Evolutionary conservation across 1,139 yeast genomes (phyloP).

Genomic region (Meyerozyma sp.): DNA sequence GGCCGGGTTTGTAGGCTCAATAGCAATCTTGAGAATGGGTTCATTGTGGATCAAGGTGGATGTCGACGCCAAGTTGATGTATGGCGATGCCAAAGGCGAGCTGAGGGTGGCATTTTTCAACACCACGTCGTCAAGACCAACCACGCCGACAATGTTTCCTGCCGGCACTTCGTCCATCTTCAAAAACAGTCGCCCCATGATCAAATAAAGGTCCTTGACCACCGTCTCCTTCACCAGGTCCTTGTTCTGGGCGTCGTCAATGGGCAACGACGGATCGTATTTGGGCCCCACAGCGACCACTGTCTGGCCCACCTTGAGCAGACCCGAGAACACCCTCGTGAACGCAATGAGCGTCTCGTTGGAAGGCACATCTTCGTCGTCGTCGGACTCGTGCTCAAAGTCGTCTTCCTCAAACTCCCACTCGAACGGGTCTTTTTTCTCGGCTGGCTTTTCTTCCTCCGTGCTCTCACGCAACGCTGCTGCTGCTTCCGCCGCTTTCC

Average conservation of each 20-base stretch:
- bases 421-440: constrained; percentile 31
- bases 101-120: constrained; percentile 84
- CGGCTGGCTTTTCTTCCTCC: constrained; percentile 7
- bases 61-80: constrained; percentile 63
- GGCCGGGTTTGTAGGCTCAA: constrained; percentile 87
- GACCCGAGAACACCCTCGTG: constrained; percentile 85
- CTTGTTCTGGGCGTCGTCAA: constrained; percentile 31
- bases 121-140: constrained; percentile 79
- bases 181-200: constrained; percentile 91
- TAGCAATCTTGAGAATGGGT: constrained; percentile 90
- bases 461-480: constrained; percentile 20
- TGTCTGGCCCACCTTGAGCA: constrained; percentile 67
- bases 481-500: constrained; percentile 62
- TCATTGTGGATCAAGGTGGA: constrained; percentile 53
- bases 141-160: constrained; percentile 92
- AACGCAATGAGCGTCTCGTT: constrained; percentile 77
- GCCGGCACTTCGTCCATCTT: constrained; percentile 81
- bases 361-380: constrained; percentile 37
- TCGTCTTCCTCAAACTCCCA: constrained; percentile 43
- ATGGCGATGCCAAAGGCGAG: constrained; percentile 46
- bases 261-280: constrained; percentile 67
- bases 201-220: constrained; percentile 65
- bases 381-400: constrained; percentile 35
- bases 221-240: constrained; percentile 42
- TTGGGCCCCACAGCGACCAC: constrained; percentile 80